Conservation (phyloP, 1,284 basidiomycete species). For the Cutaneotrichosporon sp. region DNA sequence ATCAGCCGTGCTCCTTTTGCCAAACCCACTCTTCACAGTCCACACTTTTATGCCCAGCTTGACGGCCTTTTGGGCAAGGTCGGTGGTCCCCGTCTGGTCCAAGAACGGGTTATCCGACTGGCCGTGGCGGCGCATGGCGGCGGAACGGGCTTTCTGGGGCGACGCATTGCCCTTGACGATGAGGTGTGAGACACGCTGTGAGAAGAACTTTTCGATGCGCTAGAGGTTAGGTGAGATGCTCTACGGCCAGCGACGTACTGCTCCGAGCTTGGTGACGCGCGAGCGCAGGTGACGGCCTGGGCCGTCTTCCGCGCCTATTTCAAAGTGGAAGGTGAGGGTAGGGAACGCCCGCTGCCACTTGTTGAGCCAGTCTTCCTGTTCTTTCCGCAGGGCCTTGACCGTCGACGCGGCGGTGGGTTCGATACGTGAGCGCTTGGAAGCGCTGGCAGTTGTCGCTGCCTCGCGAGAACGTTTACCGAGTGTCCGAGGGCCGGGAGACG, state of each 20-base stretch:
- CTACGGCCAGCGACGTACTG: constrained; percentile 59
- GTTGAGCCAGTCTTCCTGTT: constrained; percentile 66
- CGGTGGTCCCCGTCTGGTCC: constrained; percentile 50
- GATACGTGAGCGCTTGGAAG: constrained; percentile 11
- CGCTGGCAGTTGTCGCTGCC: neutral
- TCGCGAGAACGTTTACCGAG: constrained; percentile 16
- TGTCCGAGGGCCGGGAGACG: neutral
- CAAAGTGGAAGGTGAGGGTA: constrained; percentile 77
- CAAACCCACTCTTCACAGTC: constrained; percentile 65
- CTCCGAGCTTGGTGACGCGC: constrained; percentile 64
- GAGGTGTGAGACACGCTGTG: constrained; percentile 75
- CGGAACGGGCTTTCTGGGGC: constrained; percentile 51
- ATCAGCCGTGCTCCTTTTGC: neutral
- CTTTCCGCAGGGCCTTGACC: constrained; percentile 31
- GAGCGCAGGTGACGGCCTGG: constrained; percentile 53
- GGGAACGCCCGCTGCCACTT: constrained; percentile 85
- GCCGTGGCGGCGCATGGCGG: constrained; percentile 15
- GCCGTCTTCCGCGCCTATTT: constrained; percentile 51
- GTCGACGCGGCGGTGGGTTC: neutral
- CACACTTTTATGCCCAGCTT: constrained; percentile 84
- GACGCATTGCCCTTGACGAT: constrained; percentile 50
- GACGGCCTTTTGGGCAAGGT: constrained; percentile 68
- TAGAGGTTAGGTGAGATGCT: constrained; percentile 5
- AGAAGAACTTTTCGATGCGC: constrained; percentile 75
- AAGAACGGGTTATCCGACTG: constrained; percentile 36